These are phyloP conservation scores for Phytophthora fragariae DNA, from an alignment of 352 stramenopile species.

Conservation along the genomic window DNA sequence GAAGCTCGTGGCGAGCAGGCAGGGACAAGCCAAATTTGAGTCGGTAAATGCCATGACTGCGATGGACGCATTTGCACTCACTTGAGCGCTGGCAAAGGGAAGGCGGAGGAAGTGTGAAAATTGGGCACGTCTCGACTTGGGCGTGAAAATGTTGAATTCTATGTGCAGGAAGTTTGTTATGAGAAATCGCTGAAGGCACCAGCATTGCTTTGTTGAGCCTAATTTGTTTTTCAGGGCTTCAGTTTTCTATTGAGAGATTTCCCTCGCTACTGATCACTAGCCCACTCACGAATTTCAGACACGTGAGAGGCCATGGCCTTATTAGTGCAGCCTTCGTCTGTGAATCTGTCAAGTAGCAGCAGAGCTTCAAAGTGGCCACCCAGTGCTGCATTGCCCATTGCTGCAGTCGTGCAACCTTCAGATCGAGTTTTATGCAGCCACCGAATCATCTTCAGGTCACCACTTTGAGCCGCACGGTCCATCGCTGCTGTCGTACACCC, in stretches of 20 bases:
- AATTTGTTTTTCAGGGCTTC: too few species aligned
- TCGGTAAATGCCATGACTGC: not conserved
- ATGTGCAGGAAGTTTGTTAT: too few species aligned
- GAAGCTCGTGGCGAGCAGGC: not conserved
- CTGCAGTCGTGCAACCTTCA: constrained; percentile 27
- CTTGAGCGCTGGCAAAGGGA: not conserved
- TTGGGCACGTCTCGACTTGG: not conserved
- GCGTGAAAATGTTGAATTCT: not conserved
- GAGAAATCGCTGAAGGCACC: too few species aligned
- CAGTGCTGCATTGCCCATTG: constrained; percentile 26
- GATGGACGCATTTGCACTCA: not conserved
- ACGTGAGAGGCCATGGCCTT: not conserved
- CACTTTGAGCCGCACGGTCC: not conserved
- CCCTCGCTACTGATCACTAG: too few species aligned
- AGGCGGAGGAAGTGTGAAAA: not conserved
- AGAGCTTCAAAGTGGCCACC: constrained; percentile 17
- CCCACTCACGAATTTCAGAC: not conserved
- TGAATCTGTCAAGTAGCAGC: constrained; percentile 6
- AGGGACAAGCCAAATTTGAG: not conserved
- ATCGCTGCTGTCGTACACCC: constrained; percentile 6
- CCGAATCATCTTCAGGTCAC: constrained; percentile 6
- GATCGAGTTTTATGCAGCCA: constrained; percentile 17
- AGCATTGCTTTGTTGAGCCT: too few species aligned
- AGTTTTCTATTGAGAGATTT: too few species aligned
- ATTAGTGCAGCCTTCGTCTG: constrained; percentile 19